These are phyloP conservation scores for Diaporthe australafricana DNA, from an alignment of 2,329 filamentous ascomycete genomes.

Conservation along the genomic window DNA sequence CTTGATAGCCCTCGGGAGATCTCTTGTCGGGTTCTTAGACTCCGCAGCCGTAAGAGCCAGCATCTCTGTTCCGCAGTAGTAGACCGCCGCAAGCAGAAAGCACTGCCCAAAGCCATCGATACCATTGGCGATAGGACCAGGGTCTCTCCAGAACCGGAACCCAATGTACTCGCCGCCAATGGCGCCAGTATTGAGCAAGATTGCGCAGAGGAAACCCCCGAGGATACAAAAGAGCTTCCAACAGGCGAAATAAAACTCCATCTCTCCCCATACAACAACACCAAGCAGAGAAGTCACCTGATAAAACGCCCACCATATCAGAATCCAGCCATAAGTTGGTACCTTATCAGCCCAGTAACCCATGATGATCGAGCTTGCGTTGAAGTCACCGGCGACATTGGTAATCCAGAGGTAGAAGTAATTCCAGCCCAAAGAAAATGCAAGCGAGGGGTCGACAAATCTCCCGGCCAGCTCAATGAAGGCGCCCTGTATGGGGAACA, in stretches of 20 bases:
- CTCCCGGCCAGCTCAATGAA: constrained; percentile 63
- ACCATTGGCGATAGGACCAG: constrained; percentile 49
- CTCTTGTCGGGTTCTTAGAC: constrained; percentile 45
- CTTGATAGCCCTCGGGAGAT: constrained; percentile 46
- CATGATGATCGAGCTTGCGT: constrained; percentile 57
- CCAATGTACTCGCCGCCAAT: constrained; percentile 50
- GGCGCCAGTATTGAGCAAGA: constrained; percentile 49
- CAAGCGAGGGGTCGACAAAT: constrained; percentile 61
- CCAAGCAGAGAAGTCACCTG: constrained; percentile 51
- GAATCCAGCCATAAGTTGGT: constrained; percentile 58
- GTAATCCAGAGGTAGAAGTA: constrained; percentile 62
- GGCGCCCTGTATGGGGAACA: constrained; percentile 64
- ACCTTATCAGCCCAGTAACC: constrained; percentile 56
- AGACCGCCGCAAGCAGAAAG: constrained; percentile 50
- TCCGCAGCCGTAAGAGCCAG: constrained; percentile 50
- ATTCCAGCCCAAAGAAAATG: constrained; percentile 60
- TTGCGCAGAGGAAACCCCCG: constrained; percentile 48
- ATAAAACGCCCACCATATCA: constrained; percentile 59
- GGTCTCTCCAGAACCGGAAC: constrained; percentile 49
- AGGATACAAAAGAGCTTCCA: constrained; percentile 50
- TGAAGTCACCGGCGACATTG: constrained; percentile 56
- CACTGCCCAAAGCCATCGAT: constrained; percentile 50
- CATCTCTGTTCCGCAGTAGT: constrained; percentile 51
- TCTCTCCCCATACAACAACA: constrained; percentile 46
- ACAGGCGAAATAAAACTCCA: constrained; percentile 47